Evolutionary conservation across 768 basidiomycete genomes (phyloP).

Genomic region (Tephrocybe sp.): DNA sequence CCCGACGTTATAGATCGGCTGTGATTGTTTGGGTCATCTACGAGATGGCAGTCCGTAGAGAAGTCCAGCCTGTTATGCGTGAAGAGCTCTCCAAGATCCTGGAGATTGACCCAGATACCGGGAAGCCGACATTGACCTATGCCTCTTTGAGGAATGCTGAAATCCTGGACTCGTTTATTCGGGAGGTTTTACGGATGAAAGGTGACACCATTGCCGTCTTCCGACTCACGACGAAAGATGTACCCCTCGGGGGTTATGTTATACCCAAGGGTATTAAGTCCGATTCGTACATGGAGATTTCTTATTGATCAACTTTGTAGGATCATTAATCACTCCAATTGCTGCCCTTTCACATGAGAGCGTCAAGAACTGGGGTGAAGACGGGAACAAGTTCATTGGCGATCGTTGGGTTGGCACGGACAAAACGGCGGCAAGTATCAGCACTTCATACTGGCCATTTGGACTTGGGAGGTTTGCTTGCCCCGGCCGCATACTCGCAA

Average conservation of each 20-base stretch:
- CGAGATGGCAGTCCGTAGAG: slow-evolving; percentile 7
- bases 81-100: slow-evolving; percentile 2
- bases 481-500: slow-evolving; percentile 4
- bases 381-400: slow-evolving; percentile 3
- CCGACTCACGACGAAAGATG: slow-evolving; percentile 7
- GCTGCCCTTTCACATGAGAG: slow-evolving; percentile 8
- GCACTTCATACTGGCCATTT: slow-evolving; percentile 9
- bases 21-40: slow-evolving; percentile 11
- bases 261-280: slow-evolving; percentile 5
- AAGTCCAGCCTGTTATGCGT: neutral
- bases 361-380: slow-evolving; percentile 6
- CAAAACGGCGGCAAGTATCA: slow-evolving; percentile 6
- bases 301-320: neutral
- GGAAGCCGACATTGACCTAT: slow-evolving; percentile 6
- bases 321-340: slow-evolving; percentile 4
- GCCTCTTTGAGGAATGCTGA: slow-evolving; percentile 6
- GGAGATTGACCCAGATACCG: neutral
- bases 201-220: slow-evolving; percentile 7
- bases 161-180: slow-evolving; percentile 10
- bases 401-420: slow-evolving; percentile 11
- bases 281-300: neutral
- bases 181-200: slow-evolving; percentile 9
- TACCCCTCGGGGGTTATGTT: slow-evolving; percentile 7
- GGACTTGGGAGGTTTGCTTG: slow-evolving; percentile 7
- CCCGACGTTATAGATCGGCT: neutral